These are phyloP conservation scores for Pyrenophora tritici-repentis DNA, from an alignment of 2,329 filamentous ascomycete species.

Conservation along the genomic window DNA sequence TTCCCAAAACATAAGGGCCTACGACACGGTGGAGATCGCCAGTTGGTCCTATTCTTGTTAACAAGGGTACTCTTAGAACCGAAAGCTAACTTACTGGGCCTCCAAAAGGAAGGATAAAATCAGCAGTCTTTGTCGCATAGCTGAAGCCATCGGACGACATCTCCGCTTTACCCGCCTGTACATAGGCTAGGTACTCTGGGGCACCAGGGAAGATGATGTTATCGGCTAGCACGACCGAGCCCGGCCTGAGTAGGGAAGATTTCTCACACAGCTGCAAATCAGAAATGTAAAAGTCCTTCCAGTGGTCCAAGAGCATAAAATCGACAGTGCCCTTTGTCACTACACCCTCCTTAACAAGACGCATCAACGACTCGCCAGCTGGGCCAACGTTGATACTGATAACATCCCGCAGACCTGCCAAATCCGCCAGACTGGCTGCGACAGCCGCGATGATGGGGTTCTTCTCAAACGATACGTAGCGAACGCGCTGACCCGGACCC, in stretches of 20 bases:
- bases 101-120: conserved; percentile 1
- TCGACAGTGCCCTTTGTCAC: background rate
- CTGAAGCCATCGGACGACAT: background rate
- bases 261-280: background rate
- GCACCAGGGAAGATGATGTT: background rate
- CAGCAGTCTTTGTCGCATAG: background rate
- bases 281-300: conserved; percentile 4
- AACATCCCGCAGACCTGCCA: background rate
- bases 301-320: conserved; percentile 1
- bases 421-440: background rate
- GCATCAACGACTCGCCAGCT: background rate
- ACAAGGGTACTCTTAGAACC: background rate
- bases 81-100: background rate
- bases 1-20: background rate
- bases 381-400: background rate
- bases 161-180: background rate
- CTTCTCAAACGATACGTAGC: conserved; percentile 1
- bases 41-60: background rate
- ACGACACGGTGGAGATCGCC: background rate
- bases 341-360: background rate
- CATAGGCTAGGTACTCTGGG: conserved; percentile 2
- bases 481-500: background rate
- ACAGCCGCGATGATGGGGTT: background rate
- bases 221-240: background rate
- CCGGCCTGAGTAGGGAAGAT: background rate